Conservation (phyloP, 2,329 filamentous ascomycete genomes). For the Neofusicoccum parvum region DNA sequence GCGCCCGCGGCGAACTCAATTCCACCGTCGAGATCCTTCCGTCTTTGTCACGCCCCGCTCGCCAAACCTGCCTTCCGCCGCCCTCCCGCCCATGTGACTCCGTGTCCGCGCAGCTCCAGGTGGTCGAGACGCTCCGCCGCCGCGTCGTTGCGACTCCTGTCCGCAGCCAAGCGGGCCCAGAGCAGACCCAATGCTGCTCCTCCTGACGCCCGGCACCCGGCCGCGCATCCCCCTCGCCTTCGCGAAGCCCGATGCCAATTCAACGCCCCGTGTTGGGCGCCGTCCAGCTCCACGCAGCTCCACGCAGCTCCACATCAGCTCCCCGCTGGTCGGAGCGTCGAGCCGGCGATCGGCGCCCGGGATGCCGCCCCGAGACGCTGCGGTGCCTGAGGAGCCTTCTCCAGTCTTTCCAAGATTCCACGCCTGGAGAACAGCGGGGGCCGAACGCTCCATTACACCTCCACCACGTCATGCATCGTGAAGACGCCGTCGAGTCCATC, state of each 20-base stretch:
- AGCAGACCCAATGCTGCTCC: not conserved
- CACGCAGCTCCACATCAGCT: not conserved
- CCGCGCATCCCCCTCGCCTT: not conserved
- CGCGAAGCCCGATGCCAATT: not conserved
- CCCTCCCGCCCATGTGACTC: slow-evolving; percentile 1
- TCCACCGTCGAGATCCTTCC: slow-evolving; percentile 8
- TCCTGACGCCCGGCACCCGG: not conserved
- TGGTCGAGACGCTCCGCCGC: not conserved
- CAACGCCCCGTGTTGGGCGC: slow-evolving; percentile 8
- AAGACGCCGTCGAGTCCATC: not conserved
- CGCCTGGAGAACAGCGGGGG: not conserved
- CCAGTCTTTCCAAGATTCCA: slow-evolving; percentile 9
- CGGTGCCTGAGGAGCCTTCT: not conserved
- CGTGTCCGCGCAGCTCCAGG: not conserved
- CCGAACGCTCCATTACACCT: not conserved
- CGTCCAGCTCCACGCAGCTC: slow-evolving; percentile 3
- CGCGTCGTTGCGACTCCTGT: not conserved
- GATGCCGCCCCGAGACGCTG: not conserved
- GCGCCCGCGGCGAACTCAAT: not conserved
- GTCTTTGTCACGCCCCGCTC: slow-evolving; percentile 5
- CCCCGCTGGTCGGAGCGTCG: slow-evolving; percentile 9
- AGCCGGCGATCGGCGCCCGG: slow-evolving; percentile 7
- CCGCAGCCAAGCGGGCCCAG: not conserved
- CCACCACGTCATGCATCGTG: slow-evolving; percentile 11
- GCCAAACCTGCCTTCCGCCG: slow-evolving; percentile 18